These are phyloP conservation scores for Ceratocystiopsis sp. DNA, from an alignment of 2,329 filamentous ascomycete species.

Conservation along the genomic window DNA sequence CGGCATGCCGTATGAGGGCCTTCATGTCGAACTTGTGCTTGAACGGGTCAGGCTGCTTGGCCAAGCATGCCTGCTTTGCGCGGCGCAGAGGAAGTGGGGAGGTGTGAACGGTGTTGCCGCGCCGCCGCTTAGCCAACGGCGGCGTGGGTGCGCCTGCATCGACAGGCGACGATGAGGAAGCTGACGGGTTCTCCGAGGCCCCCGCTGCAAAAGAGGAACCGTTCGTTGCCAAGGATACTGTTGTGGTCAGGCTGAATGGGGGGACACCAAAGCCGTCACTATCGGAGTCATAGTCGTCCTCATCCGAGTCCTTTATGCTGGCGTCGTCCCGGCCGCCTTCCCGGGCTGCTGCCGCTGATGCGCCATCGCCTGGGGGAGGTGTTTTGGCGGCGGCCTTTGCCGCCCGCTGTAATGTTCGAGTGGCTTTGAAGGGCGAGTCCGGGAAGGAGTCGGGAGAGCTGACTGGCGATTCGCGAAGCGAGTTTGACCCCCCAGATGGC, in stretches of 20 bases:
- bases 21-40: slow-evolving; percentile 49
- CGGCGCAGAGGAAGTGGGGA: slow-evolving; percentile 28
- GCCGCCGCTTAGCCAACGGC: slow-evolving; percentile 6
- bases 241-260: not conserved
- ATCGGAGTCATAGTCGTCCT: slow-evolving; percentile 1
- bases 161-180: not conserved
- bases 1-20: slow-evolving; percentile 40
- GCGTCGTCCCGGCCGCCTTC: not conserved
- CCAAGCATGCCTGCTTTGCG: slow-evolving; percentile 4
- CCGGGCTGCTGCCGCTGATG: not conserved
- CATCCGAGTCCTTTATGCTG: slow-evolving; percentile 5
- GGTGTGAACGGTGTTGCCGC: slow-evolving; percentile 5
- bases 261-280: not conserved
- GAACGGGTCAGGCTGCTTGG: slow-evolving; percentile 15
- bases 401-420: not conserved
- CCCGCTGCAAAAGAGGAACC: too few species aligned
- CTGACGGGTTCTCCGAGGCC: not conserved
- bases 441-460: slow-evolving; percentile 6
- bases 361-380: not conserved
- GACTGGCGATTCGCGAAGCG: not conserved
- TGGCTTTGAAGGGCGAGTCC: not conserved
- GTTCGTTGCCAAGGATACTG: too few species aligned
- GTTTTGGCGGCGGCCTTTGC: not conserved
- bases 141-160: slow-evolving; percentile 2
- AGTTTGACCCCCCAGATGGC: not conserved